phyloP scores from a whole-genome alignment of 129 eudicot genomes.

The Smallanthus sonchifolius region DNA sequence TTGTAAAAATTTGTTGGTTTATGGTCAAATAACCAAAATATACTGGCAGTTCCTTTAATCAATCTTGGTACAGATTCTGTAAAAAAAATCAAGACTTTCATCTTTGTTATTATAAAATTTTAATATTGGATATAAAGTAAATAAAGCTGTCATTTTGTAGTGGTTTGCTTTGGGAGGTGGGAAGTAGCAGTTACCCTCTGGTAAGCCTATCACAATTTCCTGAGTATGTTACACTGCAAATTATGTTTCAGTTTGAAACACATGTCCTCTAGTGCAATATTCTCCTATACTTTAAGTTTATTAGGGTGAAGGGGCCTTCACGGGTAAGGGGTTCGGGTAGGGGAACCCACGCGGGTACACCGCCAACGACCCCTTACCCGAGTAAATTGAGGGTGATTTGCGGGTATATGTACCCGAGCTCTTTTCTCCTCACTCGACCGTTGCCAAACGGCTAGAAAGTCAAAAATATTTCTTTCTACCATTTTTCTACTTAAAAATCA shows the following conservation, averaged over 20 bases:
- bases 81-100: neutral
- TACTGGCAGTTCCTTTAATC: neutral
- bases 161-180: constrained; percentile 13
- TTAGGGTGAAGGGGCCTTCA: too few relatives aligned
- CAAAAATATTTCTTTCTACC: too few relatives aligned
- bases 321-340: too few relatives aligned
- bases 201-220: constrained; percentile 12
- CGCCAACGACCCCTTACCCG: too few relatives aligned
- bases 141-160: neutral
- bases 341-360: too few relatives aligned
- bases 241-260: neutral
- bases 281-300: too few relatives aligned
- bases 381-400: too few relatives aligned
- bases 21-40: neutral
- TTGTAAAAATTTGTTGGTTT: neutral
- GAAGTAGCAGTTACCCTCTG: constrained; percentile 17
- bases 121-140: neutral
- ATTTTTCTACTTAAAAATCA: too few relatives aligned
- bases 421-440: too few relatives aligned
- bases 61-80: neutral
- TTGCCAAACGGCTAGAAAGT: too few relatives aligned
- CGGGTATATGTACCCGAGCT: too few relatives aligned
- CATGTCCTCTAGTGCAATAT: neutral
- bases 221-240: neutral
- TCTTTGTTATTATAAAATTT: neutral